Conservation (phyloP, 805 yeast species). For the Komagataella populi region DNA sequence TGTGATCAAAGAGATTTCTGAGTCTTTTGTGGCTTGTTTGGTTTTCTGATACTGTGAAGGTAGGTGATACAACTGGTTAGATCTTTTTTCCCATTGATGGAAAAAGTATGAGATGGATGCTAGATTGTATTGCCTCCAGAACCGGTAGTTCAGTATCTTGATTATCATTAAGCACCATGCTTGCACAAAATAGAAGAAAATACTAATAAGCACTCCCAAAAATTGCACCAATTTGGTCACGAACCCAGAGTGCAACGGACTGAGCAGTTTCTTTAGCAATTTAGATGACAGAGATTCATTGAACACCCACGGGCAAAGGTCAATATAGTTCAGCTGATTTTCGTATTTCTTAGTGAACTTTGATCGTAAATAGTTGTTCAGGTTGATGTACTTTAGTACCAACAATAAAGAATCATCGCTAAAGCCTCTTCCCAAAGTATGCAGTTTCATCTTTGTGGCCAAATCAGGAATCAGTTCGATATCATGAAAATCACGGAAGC, state of each 20-base stretch:
- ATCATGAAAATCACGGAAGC: not conserved
- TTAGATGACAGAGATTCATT: not conserved
- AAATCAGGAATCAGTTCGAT: not conserved
- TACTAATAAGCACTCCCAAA: conserved; percentile 3
- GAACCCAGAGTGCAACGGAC: conserved; percentile 3
- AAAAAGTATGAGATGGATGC: conserved; percentile 45
- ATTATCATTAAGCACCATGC: conserved; percentile 16
- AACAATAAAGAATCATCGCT: not conserved
- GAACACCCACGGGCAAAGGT: not conserved
- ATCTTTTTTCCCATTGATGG: conserved; percentile 66
- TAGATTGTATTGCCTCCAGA: conserved; percentile 10
- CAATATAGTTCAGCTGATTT: not conserved
- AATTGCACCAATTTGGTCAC: conserved; percentile 5
- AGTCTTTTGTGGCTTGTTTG: conserved; percentile 19
- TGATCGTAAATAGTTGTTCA: conserved; percentile 14
- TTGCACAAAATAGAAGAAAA: conserved; percentile 6
- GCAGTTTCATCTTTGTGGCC: not conserved
- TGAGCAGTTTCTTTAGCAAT: conserved; percentile 6
- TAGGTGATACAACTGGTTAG: conserved; percentile 63
- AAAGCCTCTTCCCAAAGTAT: not conserved
- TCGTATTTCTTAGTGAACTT: conserved; percentile 9
- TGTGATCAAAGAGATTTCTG: conserved; percentile 23
- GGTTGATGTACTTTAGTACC: conserved; percentile 11
- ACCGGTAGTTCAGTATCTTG: not conserved
- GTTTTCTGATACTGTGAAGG: conserved; percentile 67